Base-by-base conservation (phyloP, 495 filamentous ascomycete species). In the Penicillium alfredii region DNA sequence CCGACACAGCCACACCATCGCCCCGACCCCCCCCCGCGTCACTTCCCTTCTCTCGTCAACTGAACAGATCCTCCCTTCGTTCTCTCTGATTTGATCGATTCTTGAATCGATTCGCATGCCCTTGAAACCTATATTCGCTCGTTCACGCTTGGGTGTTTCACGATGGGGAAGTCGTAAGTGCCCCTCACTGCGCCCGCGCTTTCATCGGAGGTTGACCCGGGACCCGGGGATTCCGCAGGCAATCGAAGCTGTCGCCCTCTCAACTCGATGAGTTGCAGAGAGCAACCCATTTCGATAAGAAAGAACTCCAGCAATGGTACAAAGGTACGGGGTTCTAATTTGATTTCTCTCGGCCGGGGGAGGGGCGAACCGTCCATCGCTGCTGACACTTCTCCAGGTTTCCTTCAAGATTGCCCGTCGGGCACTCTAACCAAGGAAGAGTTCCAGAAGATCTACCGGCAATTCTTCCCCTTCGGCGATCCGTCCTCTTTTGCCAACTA, bases 241-340 rank as follows among this genome's bases (percentile, higher is more conserved):
- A 92, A 65, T 90, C 85, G 22, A 98, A 96, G 71, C 84, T 99
- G 52, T 94, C 88, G 25, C 86, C 88, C 51, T 80, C 93, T 56
- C 88, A 97, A 70, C 81, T 99, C 47, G 79, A 78, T 33, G 92
- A 99, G 66, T 79, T 99, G 49, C 89, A 96, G 59, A 86, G 82
- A 69, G 85, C 86, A 34, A 99, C 92, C 14, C 87, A 96, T 64
- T 99, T 99, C 54, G 92, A 99, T 70, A 96, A 96, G 80, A 99
- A 97, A 69, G 92, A 99, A 64, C 66, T 99, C 49, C 92, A 99
- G 62, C 93, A 97, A 84, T 98, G 92, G 92, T 98, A 98, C 62
- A 97, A 97, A 71, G 92, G 92, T 94, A 54, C 28, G 69, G 2
- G 23, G 4, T 25, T 8, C 23, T n/a, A 25, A 25, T 4, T 25